Evolutionary conservation across 371 early-diverging fungal genomes (phyloP).

Genomic region (Batkoa obscura): DNA sequence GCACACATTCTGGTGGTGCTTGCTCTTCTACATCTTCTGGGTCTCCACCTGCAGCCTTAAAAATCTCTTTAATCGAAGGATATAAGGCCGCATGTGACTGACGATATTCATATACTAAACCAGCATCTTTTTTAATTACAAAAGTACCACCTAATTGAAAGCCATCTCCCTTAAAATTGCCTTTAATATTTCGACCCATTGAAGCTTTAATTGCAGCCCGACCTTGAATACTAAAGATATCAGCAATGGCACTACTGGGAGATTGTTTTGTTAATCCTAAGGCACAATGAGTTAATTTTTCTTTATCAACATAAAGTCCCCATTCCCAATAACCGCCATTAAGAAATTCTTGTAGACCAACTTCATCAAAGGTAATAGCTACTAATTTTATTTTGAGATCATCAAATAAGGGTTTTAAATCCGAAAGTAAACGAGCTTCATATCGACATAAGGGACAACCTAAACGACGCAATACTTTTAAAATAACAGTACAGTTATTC

Average conservation of each 20-base stretch:
- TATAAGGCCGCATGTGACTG: neutral
- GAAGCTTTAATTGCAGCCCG: neutral
- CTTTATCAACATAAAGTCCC: neutral
- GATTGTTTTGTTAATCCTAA: neutral
- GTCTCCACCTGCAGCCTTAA: conserved; percentile 5
- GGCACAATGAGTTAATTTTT: neutral
- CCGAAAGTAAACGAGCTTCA: neutral
- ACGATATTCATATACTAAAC: neutral
- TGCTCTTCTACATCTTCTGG: conserved; percentile 5
- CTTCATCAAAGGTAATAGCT: conserved; percentile 2
- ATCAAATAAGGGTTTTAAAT: conserved; percentile 1
- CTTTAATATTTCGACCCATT: neutral
- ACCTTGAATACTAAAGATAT: neutral
- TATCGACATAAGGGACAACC: neutral
- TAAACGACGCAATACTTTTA: neutral
- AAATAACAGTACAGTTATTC: neutral
- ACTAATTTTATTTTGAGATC: conserved; percentile 1
- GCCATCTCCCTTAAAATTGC: neutral
- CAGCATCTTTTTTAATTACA: neutral
- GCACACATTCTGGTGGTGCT: conserved; percentile 5
- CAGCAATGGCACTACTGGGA: neutral
- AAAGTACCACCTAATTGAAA: neutral
- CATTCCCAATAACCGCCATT: conserved; percentile 6
- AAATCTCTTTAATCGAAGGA: neutral
- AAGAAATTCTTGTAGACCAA: conserved; percentile 3